Base-by-base conservation (phyloP, 495 filamentous ascomycete species). In the Cudoniella acicularis region DNA sequence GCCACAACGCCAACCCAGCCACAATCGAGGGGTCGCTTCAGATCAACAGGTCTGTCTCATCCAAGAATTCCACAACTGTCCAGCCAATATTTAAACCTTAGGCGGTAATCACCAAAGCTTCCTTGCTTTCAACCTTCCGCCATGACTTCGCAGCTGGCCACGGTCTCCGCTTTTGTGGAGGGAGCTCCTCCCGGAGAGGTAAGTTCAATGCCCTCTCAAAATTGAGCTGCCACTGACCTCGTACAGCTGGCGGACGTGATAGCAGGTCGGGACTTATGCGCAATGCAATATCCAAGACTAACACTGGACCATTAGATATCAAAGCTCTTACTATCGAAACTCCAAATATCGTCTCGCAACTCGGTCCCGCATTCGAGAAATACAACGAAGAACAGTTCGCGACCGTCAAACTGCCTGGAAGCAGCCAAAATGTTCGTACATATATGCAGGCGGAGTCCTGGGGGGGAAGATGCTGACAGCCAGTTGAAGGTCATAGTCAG, bases 121-220 rank as follows among this genome's bases (percentile, higher is more conserved):
- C 2, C 40, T 47, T 17, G 18, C 10, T 10, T 45, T 25, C 23
- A 9, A 21, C 3, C 17, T 56, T 30, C 36, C 26, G 16, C 11
- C 46, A 67, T 67, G 65, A 50, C 55, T 49, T 64, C 66, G 11
- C 56, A 65, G 27, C 48, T 86, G 59, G 83, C 86, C 57, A 85
- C 88, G 25, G 75, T 90, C 54, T 89, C 91, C 60, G 87, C 90
- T 3, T 99, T 98, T 72, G 86, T 99, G 61, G 85, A 97, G 73
- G 90, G 91, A 71, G 91, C 94, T 67, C 94, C 94, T 45, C 95
- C 95, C 26, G 95, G 95, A 76, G 95, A 99, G 89, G 94, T 97
- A 84, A 65, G 79, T 69, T 56, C 10, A 9, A 25, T 8, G 4
- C 20, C 20, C 10, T 3, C 10, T 8, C 48, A 24, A 13, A 50